Evolutionary conservation across 805 yeast species (phyloP), one percentile per base, ranked within the genome.

Genomic region (Candida quercuum): DNA sequence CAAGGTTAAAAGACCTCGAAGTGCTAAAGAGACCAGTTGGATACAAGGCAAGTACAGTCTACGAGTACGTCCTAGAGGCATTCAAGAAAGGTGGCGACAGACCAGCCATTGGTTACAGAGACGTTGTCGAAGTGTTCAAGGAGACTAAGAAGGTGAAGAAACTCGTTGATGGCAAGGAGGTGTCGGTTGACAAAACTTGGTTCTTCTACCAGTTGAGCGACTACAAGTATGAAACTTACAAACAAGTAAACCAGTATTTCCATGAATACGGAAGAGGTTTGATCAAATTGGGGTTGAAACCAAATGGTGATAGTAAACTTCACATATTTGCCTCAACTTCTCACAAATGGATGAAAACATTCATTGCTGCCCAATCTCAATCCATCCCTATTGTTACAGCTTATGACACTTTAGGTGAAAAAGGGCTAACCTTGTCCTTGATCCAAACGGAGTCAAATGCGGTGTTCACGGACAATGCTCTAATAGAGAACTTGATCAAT

Each of bases 291-390:
- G 99, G 98, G 11, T 48, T 93, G 42, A 52, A 64, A 45, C 87
- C 94, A 15, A 58, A 60, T 20, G 72, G 73, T 47, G 64, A 63
- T 23, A 81, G 80, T 48, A 76, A 74, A 48, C 58, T 91, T 50
- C 96, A 88, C 60, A 73, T 91, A 38, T 93, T 81, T 63, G 96
- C 96, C 19, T 62, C 85, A 16, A 93, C 99, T 12, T 84, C 95
- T 13, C 81, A 76, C 39, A 78, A 77, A 56, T 91, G 98, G 98
- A 76, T 91, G 86, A 84, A 86, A 64, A 74, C 86, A 23, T 91
- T 78, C 47, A 60, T 86, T 41, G 96, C 89, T 13, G 72, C 86
- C 37, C 76, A 77, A 51, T 68, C 88, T 36, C 96, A 87, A 62
- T 64, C 74, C 35, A 81, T 93, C 42, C 85, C 98, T 18, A 73